phyloP scores from a whole-genome alignment of 495 filamentous ascomycete genomes.

The Cetradonia linearis region DNA sequence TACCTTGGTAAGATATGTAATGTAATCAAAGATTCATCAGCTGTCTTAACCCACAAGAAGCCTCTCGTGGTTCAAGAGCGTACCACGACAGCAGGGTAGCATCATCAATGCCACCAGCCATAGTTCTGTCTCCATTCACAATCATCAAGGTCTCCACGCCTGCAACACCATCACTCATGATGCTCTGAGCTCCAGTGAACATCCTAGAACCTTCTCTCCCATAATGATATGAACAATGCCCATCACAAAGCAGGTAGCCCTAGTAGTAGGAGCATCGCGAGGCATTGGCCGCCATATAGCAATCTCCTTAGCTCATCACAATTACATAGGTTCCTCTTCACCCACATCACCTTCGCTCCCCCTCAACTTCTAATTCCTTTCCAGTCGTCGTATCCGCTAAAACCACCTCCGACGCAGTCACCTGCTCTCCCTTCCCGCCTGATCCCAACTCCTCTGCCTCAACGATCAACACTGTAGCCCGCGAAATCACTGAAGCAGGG shows the following conservation, averaged over 20 bases:
- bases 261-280: slow-evolving; percentile 63
- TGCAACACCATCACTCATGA: neutral
- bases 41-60: neutral
- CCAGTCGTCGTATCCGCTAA: slow-evolving; percentile 76
- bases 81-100: neutral
- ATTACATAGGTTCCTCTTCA: slow-evolving; percentile 49
- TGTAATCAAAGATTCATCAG: no score
- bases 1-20: no score
- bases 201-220: neutral
- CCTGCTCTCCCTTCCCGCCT: slow-evolving; percentile 55
- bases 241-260: slow-evolving; percentile 42
- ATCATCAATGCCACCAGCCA: neutral
- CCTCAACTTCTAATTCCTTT: neutral
- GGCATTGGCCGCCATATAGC: slow-evolving; percentile 75
- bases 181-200: neutral
- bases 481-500: slow-evolving; percentile 61
- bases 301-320: slow-evolving; percentile 59
- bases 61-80: neutral
- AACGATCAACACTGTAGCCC: slow-evolving; percentile 74
- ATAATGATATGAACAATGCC: slow-evolving; percentile 20
- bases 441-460: slow-evolving; percentile 70
- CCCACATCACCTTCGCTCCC: no score
- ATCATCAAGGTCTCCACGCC: neutral
- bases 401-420: slow-evolving; percentile 53
- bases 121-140: neutral